A percentile compares a stretch with the other conserved stretches of the same genome.
phyloP scores from a whole-genome alignment of 2,329 filamentous ascomycete genomes.

The Fusarium odoratissimum region DNA sequence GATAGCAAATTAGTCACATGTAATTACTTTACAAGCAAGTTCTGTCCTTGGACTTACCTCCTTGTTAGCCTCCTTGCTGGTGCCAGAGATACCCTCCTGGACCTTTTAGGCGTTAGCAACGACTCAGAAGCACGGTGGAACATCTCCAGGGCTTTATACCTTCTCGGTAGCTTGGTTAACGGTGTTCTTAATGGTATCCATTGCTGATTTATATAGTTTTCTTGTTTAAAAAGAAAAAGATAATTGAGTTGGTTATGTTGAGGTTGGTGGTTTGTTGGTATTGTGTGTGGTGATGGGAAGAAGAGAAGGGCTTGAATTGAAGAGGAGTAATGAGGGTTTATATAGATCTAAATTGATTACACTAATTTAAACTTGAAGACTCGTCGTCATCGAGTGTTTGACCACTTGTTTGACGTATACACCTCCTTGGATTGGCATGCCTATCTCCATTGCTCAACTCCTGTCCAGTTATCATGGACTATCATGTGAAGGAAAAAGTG shows the following conservation, averaged over 20 bases:
- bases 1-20: background rate
- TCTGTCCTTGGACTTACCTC: conserved; percentile 38
- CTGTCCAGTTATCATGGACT: background rate
- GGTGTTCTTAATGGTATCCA: conserved; percentile 69
- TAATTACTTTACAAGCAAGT: background rate
- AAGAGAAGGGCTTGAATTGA: background rate
- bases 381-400: conserved; percentile 25
- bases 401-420: conserved; percentile 6
- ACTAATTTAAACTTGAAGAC: background rate
- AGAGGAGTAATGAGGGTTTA: conserved; percentile 27
- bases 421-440: background rate
- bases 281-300: conserved; percentile 23
- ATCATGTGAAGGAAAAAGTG: conserved; percentile 37
- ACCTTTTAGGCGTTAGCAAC: conserved; percentile 58
- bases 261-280: conserved; percentile 8
- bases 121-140: background rate
- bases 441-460: conserved; percentile 1
- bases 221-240: background rate
- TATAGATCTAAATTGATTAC: conserved; percentile 29
- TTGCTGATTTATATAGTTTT: conserved; percentile 48
- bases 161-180: conserved; percentile 59
- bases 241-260: conserved; percentile 16
- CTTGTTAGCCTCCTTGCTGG: conserved; percentile 78
- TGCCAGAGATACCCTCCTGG: conserved; percentile 65
- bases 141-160: background rate